Conservation (phyloP, 2,329 filamentous ascomycete species). For the Cladophialophora exuberans region DNA sequence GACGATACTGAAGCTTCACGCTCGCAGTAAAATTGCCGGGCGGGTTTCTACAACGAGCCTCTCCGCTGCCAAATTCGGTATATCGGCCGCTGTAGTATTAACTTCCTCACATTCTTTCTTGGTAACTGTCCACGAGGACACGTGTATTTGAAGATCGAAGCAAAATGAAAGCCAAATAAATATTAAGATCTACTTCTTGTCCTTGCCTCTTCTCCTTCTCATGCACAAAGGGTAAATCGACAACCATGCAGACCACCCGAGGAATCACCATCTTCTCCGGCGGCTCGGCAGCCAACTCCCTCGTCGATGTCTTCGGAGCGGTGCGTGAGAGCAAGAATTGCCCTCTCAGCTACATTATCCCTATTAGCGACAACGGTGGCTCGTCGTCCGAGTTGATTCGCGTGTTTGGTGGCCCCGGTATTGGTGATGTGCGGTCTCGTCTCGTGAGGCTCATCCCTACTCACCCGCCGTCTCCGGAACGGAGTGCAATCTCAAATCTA, state of each 20-base stretch:
- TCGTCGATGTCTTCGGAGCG: conserved; percentile 84
- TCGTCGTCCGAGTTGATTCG: conserved; percentile 92
- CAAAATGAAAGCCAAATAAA: too few species aligned
- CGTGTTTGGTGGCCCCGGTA: conserved; percentile 89
- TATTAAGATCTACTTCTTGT: neutral
- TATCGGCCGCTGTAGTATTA: too few species aligned
- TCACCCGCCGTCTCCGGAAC: conserved; percentile 61
- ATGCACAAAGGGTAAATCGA: too few species aligned
- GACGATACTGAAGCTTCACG: too few species aligned
- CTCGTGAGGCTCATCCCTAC: conserved; percentile 88
- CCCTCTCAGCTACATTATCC: conserved; percentile 81
- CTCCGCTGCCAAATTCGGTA: too few species aligned
- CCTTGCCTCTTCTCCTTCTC: too few species aligned
- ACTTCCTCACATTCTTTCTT: too few species aligned
- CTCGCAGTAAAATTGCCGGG: too few species aligned
- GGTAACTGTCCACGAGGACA: too few species aligned
- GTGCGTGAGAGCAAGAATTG: conserved; percentile 68
- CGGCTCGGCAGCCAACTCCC: conserved; percentile 89
- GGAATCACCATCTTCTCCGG: conserved; percentile 87
- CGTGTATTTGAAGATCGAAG: too few species aligned
- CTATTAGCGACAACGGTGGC: conserved; percentile 94
- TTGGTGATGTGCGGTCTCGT: conserved; percentile 78
- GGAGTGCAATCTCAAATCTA: conserved; percentile 74
- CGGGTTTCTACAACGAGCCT: too few species aligned
- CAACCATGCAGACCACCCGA: conserved; percentile 27